Base-by-base conservation (phyloP, 2,329 filamentous ascomycete species). In the Botrytis tulipae region DNA sequence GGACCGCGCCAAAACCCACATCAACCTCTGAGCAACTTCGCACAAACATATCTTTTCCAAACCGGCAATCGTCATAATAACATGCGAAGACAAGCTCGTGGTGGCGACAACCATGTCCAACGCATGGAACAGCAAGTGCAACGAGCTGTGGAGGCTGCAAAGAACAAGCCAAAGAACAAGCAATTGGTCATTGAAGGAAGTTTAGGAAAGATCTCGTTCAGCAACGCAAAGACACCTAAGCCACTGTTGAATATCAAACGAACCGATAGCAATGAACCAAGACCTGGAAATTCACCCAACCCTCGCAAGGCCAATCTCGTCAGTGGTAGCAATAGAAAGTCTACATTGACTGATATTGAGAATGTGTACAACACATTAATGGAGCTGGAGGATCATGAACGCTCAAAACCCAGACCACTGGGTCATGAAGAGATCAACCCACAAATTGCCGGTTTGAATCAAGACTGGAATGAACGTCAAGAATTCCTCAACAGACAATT, bases 111-210 rank as follows among this genome's bases (percentile, higher is more conserved):
- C 81, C 96, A 99, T 80, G 93, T 98, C 85, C 96, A 98, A 82
- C 92, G 96, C 72, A 99, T 99, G 96, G 95, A 99, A 83, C 96
- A 99, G 83, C 96, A 99, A 83, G 97, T 99, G 20, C 95, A 98
- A 82, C 91, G 96, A 73, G 96, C 96, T 37, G 96, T 99, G 0
- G 96, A 99, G 81, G 96, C 96, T 1, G 96, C 96, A 70, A 99
- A 98, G 85, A 93, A 94, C 74, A 95, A 97, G 83, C 96, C 96
- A 20, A 99, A 99, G 86, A 98, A 97, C 81, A 97, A 97, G 80
- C 95, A 98, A 82, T 87, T 99, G 14, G 95, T 98, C 32, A 95
- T 99, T 74, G 95, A 98, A 81, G 96, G 96, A 40, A 98, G 94
- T 80, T 84, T 99, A 68, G 96, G 96, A 77, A 99, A 98, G 85